A percentile compares a stretch with the other conserved stretches of the same genome.
Evolutionary conservation across 805 yeast genomes (phyloP).

Genomic region (Nematodospora valgi): DNA sequence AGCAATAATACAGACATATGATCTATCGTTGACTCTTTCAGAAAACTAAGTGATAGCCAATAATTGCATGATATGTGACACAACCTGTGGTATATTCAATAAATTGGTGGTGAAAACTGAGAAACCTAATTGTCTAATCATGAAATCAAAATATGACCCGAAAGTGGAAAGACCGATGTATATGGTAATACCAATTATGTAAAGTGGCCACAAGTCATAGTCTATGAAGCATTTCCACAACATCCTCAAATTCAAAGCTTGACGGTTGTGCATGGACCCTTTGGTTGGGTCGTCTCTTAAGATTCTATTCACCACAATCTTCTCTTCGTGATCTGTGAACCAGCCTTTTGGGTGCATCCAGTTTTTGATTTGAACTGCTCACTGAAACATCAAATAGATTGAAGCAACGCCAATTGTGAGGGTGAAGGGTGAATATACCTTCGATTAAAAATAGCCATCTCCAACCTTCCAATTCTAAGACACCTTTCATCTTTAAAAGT

Average conservation of each 20-base stretch:
- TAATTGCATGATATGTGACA: conserved; percentile 32
- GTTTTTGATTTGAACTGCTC: conserved; percentile 48
- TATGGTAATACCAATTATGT: conserved; percentile 23
- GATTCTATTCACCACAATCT: conserved; percentile 55
- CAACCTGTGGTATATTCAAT: conserved; percentile 21
- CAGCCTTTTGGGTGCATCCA: conserved; percentile 47
- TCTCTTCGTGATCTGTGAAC: conserved; percentile 50
- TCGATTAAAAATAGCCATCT: conserved; percentile 63
- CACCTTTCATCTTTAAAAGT: conserved; percentile 47
- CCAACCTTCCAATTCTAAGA: conserved; percentile 51
- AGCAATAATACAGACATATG: conserved; percentile 7
- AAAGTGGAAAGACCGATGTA: conserved; percentile 20
- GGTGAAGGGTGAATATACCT: conserved; percentile 58
- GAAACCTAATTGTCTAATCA: conserved; percentile 18
- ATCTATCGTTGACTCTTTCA: conserved; percentile 28
- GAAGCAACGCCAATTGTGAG: conserved; percentile 45
- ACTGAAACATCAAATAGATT: conserved; percentile 50
- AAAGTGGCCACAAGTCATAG: conserved; percentile 55
- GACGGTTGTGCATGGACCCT: conserved; percentile 64
- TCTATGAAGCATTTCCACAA: conserved; percentile 42
- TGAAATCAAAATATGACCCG: conserved; percentile 11
- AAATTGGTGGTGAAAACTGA: conserved; percentile 20
- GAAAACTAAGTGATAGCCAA: conserved; percentile 33
- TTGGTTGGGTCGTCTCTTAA: conserved; percentile 60
- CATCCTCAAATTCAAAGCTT: conserved; percentile 42